Base-by-base conservation (phyloP, 1,139 yeast genomes). In the Blastobotrys persicus region DNA sequence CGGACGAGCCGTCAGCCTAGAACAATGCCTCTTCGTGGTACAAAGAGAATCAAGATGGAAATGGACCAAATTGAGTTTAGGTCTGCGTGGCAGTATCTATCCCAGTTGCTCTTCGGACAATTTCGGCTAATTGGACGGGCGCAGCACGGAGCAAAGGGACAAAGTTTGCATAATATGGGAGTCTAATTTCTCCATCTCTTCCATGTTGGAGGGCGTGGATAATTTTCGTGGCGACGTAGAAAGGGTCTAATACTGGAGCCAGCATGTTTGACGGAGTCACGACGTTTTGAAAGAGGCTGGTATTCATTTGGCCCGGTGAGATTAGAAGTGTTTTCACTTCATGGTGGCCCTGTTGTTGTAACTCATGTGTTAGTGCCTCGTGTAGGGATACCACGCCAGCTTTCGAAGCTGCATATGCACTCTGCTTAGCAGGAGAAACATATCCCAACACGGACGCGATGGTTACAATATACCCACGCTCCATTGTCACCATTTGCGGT, bases 351-450 rank as follows among this genome's bases (percentile, higher is more conserved):
- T 33, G 14, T 5, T 18, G 20, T 11, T 26, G 38, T 34, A 88
- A 64, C 62, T 87, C 95, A 56, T 80, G 80, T 0, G 88, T 81
- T 37, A 91, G 70, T 0, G 92, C 82, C 62, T 88, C 95, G 63
- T 91, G 97, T 42, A 89, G 69, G 0, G 94, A 89, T 47, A 91
- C 77, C 28, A 88, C 67, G 0, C 95, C 97, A 0, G 95, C 84
- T 65, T 91, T 91, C 6, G 95, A 79, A 0, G 97, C 96, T 0
- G 96, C 96, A 60, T 91, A 91, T 0, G 87, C 87, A 37, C 86
- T 79, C 49, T 88, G 71, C 31, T 83, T 72, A 4, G 96, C 92
- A 0, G 97, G 97, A 0, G 95, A 78, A 74, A 86, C 75, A 55
- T 85, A 83, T 0, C 96, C 97, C 49, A 91, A 71, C 0, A 88